Evolutionary conservation across 495 filamentous ascomycete species (phyloP).

Genomic region (Talaromyces borbonicus): DNA sequence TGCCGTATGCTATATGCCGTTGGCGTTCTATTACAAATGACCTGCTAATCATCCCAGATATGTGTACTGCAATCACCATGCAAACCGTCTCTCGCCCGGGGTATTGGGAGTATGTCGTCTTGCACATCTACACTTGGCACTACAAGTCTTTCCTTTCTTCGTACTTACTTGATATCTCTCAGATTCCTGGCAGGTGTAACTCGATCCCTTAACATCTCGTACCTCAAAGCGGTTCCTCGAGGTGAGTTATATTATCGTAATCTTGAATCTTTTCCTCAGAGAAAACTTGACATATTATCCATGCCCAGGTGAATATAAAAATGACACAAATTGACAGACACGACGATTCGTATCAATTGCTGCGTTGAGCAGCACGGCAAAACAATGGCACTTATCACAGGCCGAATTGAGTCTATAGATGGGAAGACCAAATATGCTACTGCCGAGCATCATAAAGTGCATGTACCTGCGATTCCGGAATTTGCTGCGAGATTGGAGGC

Average conservation of each 20-base stretch:
- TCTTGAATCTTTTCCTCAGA: not conserved
- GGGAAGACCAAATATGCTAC: conserved; percentile 27
- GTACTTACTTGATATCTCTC: not conserved
- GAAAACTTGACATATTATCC: too few species aligned
- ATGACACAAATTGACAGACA: conserved; percentile 8
- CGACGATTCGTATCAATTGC: conserved; percentile 21
- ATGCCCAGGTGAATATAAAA: too few species aligned
- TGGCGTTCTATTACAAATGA: too few species aligned
- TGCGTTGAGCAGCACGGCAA: conserved; percentile 25
- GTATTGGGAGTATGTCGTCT: conserved; percentile 28
- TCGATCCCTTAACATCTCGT: conserved; percentile 27
- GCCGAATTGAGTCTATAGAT: conserved; percentile 27
- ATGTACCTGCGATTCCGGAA: conserved; percentile 22
- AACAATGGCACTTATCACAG: conserved; percentile 36
- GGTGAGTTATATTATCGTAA: too few species aligned
- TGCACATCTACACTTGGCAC: not conserved
- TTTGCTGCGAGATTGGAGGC: conserved; percentile 11
- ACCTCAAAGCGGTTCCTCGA: conserved; percentile 24
- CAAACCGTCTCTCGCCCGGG: conserved; percentile 27
- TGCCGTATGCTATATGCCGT: too few species aligned
- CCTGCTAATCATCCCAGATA: too few species aligned
- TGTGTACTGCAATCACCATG: conserved; percentile 33
- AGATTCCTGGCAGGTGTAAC: conserved; percentile 36
- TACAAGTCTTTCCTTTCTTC: not conserved
- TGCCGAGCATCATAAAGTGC: conserved; percentile 37